Percentiles rank a stretch among this genome's conserved stretches.
These are phyloP conservation scores for Hemerocallis citrina DNA, from an alignment of 106 monocot species.

Conservation along the genomic window DNA sequence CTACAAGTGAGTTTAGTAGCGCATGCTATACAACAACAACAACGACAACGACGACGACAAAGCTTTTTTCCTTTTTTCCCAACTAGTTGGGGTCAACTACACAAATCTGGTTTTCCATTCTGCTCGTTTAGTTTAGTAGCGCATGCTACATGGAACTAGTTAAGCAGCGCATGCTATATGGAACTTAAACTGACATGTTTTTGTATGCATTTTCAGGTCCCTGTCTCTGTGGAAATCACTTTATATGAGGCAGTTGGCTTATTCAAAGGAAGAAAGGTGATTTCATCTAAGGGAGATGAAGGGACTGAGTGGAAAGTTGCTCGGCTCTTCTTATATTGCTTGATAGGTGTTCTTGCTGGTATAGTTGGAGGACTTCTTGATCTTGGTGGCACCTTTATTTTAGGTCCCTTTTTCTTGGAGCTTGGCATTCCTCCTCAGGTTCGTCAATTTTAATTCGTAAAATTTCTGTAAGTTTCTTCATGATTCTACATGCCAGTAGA, in stretches of 20 bases:
- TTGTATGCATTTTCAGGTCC: constrained; percentile 22
- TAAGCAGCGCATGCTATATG: too few species aligned
- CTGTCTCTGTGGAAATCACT: constrained; percentile 40
- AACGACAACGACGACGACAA: too few species aligned
- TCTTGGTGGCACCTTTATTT: constrained; percentile 53
- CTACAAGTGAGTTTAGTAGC: too few species aligned
- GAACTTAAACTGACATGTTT: too few species aligned
- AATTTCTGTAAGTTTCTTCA: not conserved
- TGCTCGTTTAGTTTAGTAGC: too few species aligned
- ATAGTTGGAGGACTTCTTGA: constrained; percentile 53
- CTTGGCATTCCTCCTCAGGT: constrained; percentile 68
- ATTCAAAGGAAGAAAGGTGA: constrained; percentile 45
- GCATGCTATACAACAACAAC: too few species aligned
- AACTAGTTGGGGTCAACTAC: too few species aligned
- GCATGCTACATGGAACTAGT: too few species aligned
- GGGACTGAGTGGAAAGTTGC: constrained; percentile 23
- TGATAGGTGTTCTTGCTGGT: constrained; percentile 37
- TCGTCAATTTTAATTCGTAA: too few species aligned
- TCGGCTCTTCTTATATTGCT: constrained; percentile 31
- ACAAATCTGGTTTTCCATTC: too few species aligned
- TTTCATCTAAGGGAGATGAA: constrained; percentile 39
- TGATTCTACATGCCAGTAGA: too few species aligned
- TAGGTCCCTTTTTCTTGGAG: constrained; percentile 59
- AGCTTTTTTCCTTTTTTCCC: too few species aligned
- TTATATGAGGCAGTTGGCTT: constrained; percentile 31